phyloP scores from a whole-genome alignment of 1,284 basidiomycete genomes.

The Rhodotorula sp. region DNA sequence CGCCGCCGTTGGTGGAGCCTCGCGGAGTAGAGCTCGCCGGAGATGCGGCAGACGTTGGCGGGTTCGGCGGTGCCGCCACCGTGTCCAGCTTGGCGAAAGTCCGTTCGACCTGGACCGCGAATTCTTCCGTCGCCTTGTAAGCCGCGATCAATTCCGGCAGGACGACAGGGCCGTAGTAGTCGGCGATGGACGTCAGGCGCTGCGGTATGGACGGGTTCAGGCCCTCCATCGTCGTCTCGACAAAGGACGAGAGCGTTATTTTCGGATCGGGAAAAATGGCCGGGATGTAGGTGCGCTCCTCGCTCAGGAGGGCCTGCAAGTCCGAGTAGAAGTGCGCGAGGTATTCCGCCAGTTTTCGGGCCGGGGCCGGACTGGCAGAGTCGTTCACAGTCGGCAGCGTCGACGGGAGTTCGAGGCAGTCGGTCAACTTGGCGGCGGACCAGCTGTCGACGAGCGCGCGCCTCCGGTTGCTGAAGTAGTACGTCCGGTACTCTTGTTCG shows the following conservation, averaged over 20 bases:
- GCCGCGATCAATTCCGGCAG: conserved; percentile 68
- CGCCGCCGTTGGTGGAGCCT: background rate
- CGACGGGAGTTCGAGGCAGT: conserved; percentile 23
- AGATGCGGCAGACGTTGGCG: conserved; percentile 49
- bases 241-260: conserved; percentile 70
- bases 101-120: conserved; percentile 67
- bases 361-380: background rate
- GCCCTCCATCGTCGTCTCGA: conserved; percentile 71
- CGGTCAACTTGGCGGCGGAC: conserved; percentile 52
- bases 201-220: conserved; percentile 77
- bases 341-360: conserved; percentile 55
- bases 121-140: conserved; percentile 74
- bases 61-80: too few relatives aligned
- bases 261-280: conserved; percentile 78
- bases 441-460: conserved; percentile 65
- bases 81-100: conserved; percentile 55
- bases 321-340: conserved; percentile 69
- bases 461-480: conserved; percentile 82
- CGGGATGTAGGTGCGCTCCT: conserved; percentile 71
- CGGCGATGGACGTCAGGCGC: conserved; percentile 66
- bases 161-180: conserved; percentile 62
- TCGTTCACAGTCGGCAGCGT: background rate
- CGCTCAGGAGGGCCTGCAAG: conserved; percentile 65
- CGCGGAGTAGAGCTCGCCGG: conserved; percentile 34
- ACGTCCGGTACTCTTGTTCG: conserved; percentile 83